Conservation (phyloP, 805 yeast genomes). For the Jamesozyma rosinii region DNA sequence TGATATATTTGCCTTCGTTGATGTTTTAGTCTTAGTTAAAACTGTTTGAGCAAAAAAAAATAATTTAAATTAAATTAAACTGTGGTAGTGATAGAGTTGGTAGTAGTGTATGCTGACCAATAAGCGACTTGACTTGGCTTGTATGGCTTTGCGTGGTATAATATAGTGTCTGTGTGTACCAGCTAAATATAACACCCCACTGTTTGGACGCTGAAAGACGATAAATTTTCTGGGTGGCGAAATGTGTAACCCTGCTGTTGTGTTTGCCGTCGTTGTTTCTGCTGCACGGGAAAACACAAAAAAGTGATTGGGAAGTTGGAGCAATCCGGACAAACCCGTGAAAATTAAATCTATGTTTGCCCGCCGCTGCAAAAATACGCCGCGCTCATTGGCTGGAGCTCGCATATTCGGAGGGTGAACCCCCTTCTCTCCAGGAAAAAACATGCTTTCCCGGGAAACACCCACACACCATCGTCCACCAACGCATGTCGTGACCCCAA, state of each 20-base stretch:
- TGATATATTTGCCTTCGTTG: neutral
- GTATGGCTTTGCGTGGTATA: neutral
- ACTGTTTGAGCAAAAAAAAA: neutral
- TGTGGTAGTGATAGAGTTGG: neutral
- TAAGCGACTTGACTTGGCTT: neutral
- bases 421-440: too few relatives aligned
- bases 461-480: neutral
- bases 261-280: slow-evolving; percentile 1
- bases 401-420: too few relatives aligned
- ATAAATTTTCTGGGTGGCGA: neutral
- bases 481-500: too few relatives aligned
- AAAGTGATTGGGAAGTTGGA: slow-evolving; percentile 5
- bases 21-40: neutral
- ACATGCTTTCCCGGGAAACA: neutral
- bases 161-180: neutral
- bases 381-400: slow-evolving; percentile 18
- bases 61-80: neutral
- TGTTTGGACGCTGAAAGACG: neutral
- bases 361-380: slow-evolving; percentile 3
- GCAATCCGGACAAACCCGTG: slow-evolving; percentile 3
- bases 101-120: neutral
- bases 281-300: neutral
- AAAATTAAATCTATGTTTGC: slow-evolving; percentile 9
- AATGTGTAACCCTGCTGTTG: slow-evolving; percentile 1
- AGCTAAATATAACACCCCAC: slow-evolving; percentile 1